Conservation (phyloP, 345 rosid species). For the Ceriops decandra region DNA sequence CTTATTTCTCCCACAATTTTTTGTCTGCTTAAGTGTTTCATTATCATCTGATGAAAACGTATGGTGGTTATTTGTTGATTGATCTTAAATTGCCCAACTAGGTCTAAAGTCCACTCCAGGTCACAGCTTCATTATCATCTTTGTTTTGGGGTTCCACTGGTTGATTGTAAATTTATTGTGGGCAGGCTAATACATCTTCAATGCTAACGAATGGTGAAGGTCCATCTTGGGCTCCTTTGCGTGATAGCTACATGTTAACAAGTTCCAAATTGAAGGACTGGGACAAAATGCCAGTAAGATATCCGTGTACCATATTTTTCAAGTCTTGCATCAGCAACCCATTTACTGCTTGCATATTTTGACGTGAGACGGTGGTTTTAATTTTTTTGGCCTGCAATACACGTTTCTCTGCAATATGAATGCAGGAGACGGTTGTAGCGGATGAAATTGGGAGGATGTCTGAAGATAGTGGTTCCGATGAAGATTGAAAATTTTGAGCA, state of each 20-base stretch:
- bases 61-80: not conserved
- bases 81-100: not conserved
- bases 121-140: not conserved
- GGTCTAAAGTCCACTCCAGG: not conserved
- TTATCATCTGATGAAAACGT: not conserved
- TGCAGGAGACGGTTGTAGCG: constrained; percentile 44
- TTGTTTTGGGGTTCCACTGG: not conserved
- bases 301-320: not conserved
- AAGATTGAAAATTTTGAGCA: constrained; percentile 30
- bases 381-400: not conserved
- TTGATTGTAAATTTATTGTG: not conserved
- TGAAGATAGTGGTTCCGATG: constrained; percentile 58
- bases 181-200: constrained; percentile 39
- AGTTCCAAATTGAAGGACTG: constrained; percentile 79
- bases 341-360: not conserved
- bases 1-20: not conserved
- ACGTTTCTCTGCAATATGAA: constrained; percentile 5
- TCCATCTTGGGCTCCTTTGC: constrained; percentile 94
- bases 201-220: constrained; percentile 39
- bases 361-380: not conserved
- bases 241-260: constrained; percentile 87
- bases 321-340: not conserved
- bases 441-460: constrained; percentile 50
- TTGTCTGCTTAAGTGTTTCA: not conserved
- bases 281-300: constrained; percentile 80